Evolutionary conservation across 306 rosid species (phyloP).

Genomic region (Cucumis sativus): Cucumber_9930_V3 NC_026658.2:22183001-22183500

Average conservation of each 20-base stretch:
- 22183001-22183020: constrained; percentile 85
- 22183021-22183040: constrained; percentile 74
- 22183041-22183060: constrained; percentile 83
- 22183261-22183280: constrained; percentile 90
- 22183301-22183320: constrained; percentile 59
- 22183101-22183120: constrained; percentile 86
- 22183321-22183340: constrained; percentile 65
- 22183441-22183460: not conserved
- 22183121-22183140: constrained; percentile 89
- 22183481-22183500: not conserved
- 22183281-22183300: constrained; percentile 57
- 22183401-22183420: not conserved
- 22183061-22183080: constrained; percentile 67
- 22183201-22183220: constrained; percentile 72
- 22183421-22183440: not conserved
- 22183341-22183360: constrained; percentile 64
- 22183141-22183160: constrained; percentile 81
- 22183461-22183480: not conserved
- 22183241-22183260: constrained; percentile 77
- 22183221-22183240: constrained; percentile 86
- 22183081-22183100: constrained; percentile 83
- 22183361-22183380: constrained; percentile 42
- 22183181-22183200: constrained; percentile 95
- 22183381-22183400: not conserved
- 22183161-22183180: constrained; percentile 77